A percentile compares a stretch with the other conserved stretches of the same genome.
phyloP scores from a whole-genome alignment of 352 stramenopile genomes.

The Globisporangium radiosum region DNA sequence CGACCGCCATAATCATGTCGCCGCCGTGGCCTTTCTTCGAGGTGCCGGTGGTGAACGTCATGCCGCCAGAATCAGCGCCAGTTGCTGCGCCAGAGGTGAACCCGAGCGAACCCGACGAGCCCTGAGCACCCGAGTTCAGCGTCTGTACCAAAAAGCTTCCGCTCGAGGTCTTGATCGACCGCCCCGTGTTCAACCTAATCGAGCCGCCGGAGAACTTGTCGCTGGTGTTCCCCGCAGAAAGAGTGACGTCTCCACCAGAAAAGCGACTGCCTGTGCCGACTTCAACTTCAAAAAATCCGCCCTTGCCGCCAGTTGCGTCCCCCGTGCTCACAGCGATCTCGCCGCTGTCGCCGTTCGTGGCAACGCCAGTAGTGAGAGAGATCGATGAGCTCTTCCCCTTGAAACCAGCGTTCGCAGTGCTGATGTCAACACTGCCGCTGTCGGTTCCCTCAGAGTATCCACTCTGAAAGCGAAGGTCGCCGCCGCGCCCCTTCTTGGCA shows the following conservation, averaged over 20 bases:
- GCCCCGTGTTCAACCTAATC: slow-evolving; percentile 48
- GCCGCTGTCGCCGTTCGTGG: slow-evolving; percentile 52
- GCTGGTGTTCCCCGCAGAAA: slow-evolving; percentile 63
- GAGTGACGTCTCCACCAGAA: slow-evolving; percentile 44
- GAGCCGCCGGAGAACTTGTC: slow-evolving; percentile 49
- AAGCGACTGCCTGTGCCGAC: slow-evolving; percentile 49
- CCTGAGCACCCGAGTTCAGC: slow-evolving; percentile 36
- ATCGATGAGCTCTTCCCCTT: slow-evolving; percentile 50
- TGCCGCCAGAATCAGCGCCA: slow-evolving; percentile 22
- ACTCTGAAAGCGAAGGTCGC: slow-evolving; percentile 36
- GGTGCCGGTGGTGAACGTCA: slow-evolving; percentile 26
- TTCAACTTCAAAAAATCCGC: slow-evolving; percentile 47
- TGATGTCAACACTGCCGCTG: slow-evolving; percentile 45
- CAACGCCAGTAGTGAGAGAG: slow-evolving; percentile 46
- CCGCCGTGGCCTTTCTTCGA: slow-evolving; percentile 37
- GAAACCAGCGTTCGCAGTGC: slow-evolving; percentile 45
- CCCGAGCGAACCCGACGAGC: slow-evolving; percentile 41
- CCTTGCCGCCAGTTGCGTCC: slow-evolving; percentile 39
- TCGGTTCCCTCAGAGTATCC: slow-evolving; percentile 47
- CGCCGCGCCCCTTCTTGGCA: slow-evolving; percentile 43
- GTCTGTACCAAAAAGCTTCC: slow-evolving; percentile 56
- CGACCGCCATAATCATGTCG: slow-evolving; percentile 27
- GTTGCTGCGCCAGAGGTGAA: slow-evolving; percentile 33
- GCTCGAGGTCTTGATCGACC: slow-evolving; percentile 46
- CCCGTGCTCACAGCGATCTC: slow-evolving; percentile 55